Evolutionary conservation across 306 rosid species (phyloP).

Genomic region (Hippophae gyantsensis): DNA sequence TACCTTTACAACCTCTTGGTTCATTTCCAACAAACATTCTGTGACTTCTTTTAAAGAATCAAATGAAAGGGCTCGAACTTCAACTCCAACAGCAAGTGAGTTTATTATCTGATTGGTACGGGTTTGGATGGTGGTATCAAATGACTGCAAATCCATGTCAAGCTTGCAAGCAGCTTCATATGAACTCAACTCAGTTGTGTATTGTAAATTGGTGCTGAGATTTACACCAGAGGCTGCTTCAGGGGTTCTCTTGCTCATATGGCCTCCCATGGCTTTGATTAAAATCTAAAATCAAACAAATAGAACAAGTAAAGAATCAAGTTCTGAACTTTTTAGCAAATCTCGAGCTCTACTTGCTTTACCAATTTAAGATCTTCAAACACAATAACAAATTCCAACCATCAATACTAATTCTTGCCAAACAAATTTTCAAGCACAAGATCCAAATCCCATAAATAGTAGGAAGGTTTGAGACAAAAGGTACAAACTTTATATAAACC

Average conservation of each 20-base stretch:
- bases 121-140: constrained; percentile 58
- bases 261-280: constrained; percentile 57
- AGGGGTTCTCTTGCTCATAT: constrained; percentile 61
- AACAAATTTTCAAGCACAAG: too few species aligned
- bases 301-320: neutral
- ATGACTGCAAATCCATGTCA: constrained; percentile 63
- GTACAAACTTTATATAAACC: too few species aligned
- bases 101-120: constrained; percentile 75
- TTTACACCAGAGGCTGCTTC: constrained; percentile 30
- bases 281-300: constrained; percentile 17
- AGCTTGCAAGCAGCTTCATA: constrained; percentile 77
- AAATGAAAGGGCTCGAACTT: constrained; percentile 75
- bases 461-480: too few species aligned
- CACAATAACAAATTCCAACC: neutral
- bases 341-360: neutral
- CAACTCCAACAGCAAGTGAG: constrained; percentile 68
- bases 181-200: constrained; percentile 52
- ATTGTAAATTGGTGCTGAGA: constrained; percentile 32
- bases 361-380: neutral
- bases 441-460: too few species aligned
- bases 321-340: constrained; percentile 15
- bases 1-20: constrained; percentile 85
- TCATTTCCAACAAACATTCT: constrained; percentile 81
- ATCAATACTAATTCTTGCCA: neutral
- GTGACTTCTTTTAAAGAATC: constrained; percentile 75